These are phyloP conservation scores for Fusarium cicatricum DNA, from an alignment of 2,329 filamentous ascomycete species.

Conservation along the genomic window DNA sequence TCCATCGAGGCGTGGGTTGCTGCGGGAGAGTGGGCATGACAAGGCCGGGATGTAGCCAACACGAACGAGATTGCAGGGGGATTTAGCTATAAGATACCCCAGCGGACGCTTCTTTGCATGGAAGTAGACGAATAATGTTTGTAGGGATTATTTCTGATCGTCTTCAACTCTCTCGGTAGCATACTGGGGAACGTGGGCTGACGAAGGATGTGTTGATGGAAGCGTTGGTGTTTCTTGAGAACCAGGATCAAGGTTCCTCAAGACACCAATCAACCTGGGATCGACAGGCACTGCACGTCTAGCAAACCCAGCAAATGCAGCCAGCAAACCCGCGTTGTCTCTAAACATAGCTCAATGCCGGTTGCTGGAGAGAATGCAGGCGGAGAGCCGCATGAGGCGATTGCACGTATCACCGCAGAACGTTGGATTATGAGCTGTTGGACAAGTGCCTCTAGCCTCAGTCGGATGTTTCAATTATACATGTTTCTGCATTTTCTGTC, in stretches of 20 bases:
- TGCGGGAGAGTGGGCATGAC: constrained; percentile 20
- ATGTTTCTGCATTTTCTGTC: not conserved
- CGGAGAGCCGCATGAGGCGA: constrained; percentile 22
- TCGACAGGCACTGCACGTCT: constrained; percentile 24
- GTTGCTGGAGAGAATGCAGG: not conserved
- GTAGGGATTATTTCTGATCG: not conserved
- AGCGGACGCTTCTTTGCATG: not conserved
- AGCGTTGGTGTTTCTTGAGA: too few relatives aligned
- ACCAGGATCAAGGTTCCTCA: not conserved
- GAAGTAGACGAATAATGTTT: not conserved
- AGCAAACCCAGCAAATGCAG: not conserved
- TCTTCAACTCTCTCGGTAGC: constrained; percentile 2
- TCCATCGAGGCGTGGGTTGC: constrained; percentile 17
- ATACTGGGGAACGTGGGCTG: not conserved
- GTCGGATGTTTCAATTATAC: not conserved
- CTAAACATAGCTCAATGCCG: constrained; percentile 25
- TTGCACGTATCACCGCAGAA: constrained; percentile 13
- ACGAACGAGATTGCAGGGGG: constrained; percentile 9
- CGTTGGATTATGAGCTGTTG: not conserved
- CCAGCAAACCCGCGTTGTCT: not conserved
- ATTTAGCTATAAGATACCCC: not conserved
- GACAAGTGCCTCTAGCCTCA: not conserved
- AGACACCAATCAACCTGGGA: constrained; percentile 7
- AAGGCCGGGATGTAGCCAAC: not conserved
- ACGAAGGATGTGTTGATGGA: too few relatives aligned